phyloP scores from a whole-genome alignment of 2,329 filamentous ascomycete genomes.

The Aspergillus pseudoviridinutans region DNA sequence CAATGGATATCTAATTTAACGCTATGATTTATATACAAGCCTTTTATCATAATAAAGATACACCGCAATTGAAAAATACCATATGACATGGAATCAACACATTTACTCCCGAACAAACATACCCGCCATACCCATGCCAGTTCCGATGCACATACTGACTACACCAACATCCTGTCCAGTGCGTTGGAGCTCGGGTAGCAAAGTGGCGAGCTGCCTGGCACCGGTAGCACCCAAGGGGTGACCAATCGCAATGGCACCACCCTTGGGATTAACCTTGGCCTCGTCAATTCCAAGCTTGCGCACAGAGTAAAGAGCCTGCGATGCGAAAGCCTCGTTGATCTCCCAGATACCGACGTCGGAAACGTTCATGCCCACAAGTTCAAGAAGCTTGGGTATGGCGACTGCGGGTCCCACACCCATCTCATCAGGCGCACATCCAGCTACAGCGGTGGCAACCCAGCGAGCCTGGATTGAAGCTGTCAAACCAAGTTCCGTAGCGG shows the following conservation, averaged over 20 bases:
- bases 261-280: slow-evolving; percentile 81
- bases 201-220: slow-evolving; percentile 71
- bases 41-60: slow-evolving; percentile 11
- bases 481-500: slow-evolving; percentile 69
- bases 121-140: slow-evolving; percentile 73
- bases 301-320: slow-evolving; percentile 65
- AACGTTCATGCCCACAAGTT: slow-evolving; percentile 60
- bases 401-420: slow-evolving; percentile 90
- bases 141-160: slow-evolving; percentile 85
- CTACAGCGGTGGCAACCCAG: slow-evolving; percentile 72
- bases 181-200: slow-evolving; percentile 66
- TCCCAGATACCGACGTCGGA: slow-evolving; percentile 82
- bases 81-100: slow-evolving; percentile 1
- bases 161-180: slow-evolving; percentile 72
- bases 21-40: slow-evolving; percentile 13
- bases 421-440: slow-evolving; percentile 80
- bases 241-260: slow-evolving; percentile 89
- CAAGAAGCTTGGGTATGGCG: slow-evolving; percentile 78
- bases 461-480: slow-evolving; percentile 68
- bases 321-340: slow-evolving; percentile 78
- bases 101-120: slow-evolving; percentile 61
- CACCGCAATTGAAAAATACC: slow-evolving; percentile 5
- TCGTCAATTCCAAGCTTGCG: slow-evolving; percentile 57
- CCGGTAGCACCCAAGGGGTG: slow-evolving; percentile 89
- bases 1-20: neutral